Percentiles rank a stretch among this genome's conserved stretches.
phyloP scores from a whole-genome alignment of 805 yeast genomes.

The Ogataea pini region DNA sequence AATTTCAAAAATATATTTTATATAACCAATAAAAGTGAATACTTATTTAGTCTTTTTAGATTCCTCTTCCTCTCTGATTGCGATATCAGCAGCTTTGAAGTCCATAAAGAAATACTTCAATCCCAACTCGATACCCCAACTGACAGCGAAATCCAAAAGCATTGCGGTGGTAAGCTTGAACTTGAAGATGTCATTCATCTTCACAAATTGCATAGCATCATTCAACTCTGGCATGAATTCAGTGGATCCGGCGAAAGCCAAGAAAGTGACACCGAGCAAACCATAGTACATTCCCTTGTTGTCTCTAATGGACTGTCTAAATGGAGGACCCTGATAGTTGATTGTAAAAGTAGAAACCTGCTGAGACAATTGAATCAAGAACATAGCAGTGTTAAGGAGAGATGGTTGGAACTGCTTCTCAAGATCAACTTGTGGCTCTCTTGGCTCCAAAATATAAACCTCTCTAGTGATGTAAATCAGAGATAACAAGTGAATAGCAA shows the following conservation, averaged over 20 bases:
- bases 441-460: conserved; percentile 87
- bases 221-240: conserved; percentile 94
- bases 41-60: conserved; percentile 16
- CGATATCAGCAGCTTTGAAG: conserved; percentile 89
- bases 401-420: conserved; percentile 90
- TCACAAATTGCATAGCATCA: conserved; percentile 88
- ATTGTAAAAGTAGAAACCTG: conserved; percentile 98
- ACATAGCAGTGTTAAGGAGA: conserved; percentile 92
- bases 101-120: conserved; percentile 88
- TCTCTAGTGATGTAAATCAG: conserved; percentile 80
- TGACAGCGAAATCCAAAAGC: conserved; percentile 70
- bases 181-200: conserved; percentile 76
- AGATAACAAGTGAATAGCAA: conserved; percentile 85
- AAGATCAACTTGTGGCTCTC: conserved; percentile 85
- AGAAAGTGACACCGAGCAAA: conserved; percentile 81
- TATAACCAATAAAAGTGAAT: no score
- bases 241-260: conserved; percentile 89
- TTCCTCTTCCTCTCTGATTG: conserved; percentile 41
- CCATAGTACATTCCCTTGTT: conserved; percentile 98
- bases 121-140: conserved; percentile 77
- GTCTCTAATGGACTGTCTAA: conserved; percentile 84
- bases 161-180: conserved; percentile 71
- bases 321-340: conserved; percentile 95
- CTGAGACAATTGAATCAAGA: conserved; percentile 89
- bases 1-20: no score